Evolutionary conservation across 1,284 basidiomycete genomes (phyloP).

Genomic region (Cryptococcus sp.): DNA sequence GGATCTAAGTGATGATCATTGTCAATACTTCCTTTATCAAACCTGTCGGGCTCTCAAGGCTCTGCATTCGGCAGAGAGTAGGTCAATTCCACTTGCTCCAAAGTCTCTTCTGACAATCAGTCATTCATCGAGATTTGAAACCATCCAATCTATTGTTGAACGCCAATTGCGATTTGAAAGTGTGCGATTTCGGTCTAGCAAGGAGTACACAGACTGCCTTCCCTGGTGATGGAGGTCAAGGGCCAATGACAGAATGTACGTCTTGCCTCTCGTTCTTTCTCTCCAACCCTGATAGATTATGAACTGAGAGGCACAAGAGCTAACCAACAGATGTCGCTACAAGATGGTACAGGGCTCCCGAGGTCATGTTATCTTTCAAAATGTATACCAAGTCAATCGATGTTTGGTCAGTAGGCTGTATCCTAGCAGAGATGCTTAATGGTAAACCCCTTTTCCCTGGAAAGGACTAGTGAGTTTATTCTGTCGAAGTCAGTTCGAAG

Average conservation of each 20-base stretch:
- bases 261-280: not conserved
- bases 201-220: constrained; percentile 79
- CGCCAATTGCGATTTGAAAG: constrained; percentile 93
- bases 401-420: constrained; percentile 94
- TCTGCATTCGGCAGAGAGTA: constrained; percentile 73
- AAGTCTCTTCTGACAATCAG: constrained; percentile 36
- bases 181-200: constrained; percentile 89
- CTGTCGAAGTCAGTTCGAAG: not conserved
- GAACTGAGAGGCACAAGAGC: not conserved
- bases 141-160: constrained; percentile 93
- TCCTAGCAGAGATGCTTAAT: constrained; percentile 93
- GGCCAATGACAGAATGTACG: constrained; percentile 71
- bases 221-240: constrained; percentile 67
- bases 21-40: constrained; percentile 54
- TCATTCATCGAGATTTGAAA: constrained; percentile 93
- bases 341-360: constrained; percentile 82
- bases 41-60: constrained; percentile 91
- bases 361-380: constrained; percentile 96
- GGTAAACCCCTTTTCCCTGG: constrained; percentile 94
- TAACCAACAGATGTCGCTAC: constrained; percentile 72
- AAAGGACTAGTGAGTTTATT: constrained; percentile 64
- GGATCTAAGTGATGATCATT: constrained; percentile 82
- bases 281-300: no score
- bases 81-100: constrained; percentile 6
- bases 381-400: constrained; percentile 95